Conservation (phyloP, 768 basidiomycete genomes). For the Leccinum subtestaceum region DNA sequence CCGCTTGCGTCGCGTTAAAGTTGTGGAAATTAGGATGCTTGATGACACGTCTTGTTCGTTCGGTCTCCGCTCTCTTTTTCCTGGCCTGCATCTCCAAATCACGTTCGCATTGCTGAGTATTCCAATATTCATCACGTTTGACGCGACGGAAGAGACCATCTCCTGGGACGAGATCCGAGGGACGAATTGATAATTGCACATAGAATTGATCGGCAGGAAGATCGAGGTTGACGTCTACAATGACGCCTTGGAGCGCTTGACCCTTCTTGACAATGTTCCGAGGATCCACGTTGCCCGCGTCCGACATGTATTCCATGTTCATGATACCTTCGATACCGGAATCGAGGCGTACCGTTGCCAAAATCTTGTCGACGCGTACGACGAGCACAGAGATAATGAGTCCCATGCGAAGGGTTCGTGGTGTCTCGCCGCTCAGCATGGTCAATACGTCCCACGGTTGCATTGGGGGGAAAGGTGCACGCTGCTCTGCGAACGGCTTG, state of each 20-base stretch:
- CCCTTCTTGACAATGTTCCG: constrained; percentile 65
- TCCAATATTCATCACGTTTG: constrained; percentile 61
- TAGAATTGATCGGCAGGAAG: constrained; percentile 58
- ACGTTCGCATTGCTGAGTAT: constrained; percentile 57
- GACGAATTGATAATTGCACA: constrained; percentile 74
- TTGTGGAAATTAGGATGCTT: constrained; percentile 99
- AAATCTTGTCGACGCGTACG: constrained; percentile 43
- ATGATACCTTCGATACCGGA: constrained; percentile 90
- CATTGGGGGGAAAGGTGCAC: constrained; percentile 62
- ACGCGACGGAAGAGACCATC: constrained; percentile 63
- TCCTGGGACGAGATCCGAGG: constrained; percentile 55
- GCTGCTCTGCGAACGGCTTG: constrained; percentile 73
- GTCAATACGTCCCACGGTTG: constrained; percentile 80
- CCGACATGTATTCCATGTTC: constrained; percentile 54
- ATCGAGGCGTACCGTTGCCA: constrained; percentile 75
- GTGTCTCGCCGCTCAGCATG: constrained; percentile 94
- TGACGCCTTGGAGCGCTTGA: constrained; percentile 75
- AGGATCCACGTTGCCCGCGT: constrained; percentile 39
- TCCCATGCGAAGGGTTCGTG: constrained; percentile 69
- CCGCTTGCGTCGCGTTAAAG: constrained; percentile 86
- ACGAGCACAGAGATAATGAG: constrained; percentile 79
- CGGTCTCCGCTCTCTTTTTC: constrained; percentile 83
- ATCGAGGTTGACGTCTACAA: constrained; percentile 68
- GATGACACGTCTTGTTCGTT: constrained; percentile 79
- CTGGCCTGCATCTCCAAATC: constrained; percentile 72